Conservation (phyloP, 2,329 filamentous ascomycete species). For the Acrodontium crateriforme region DNA sequence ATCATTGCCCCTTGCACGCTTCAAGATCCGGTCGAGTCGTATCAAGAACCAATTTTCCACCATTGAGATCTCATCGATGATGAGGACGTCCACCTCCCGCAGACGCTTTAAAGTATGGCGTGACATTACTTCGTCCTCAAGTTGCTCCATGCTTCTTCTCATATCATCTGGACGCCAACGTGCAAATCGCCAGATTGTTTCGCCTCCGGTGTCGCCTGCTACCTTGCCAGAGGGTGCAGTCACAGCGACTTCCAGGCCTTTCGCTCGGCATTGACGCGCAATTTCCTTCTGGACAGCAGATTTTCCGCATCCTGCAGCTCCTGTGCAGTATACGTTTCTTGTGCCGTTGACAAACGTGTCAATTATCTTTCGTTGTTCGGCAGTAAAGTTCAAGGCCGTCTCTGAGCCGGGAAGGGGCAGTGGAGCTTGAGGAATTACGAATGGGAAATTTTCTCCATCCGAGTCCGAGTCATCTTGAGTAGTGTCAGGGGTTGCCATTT, state of each 20-base stretch:
- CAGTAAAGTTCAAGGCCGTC: background rate
- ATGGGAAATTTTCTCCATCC: no score
- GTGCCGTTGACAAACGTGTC: conserved; percentile 20
- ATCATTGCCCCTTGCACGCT: conserved; percentile 2
- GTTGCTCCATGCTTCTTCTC: conserved; percentile 25
- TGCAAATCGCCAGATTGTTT: conserved; percentile 42
- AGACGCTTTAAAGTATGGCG: conserved; percentile 26
- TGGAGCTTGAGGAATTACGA: no score
- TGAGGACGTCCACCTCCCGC: conserved; percentile 36
- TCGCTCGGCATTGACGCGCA: conserved; percentile 23
- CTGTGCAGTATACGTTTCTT: conserved; percentile 49
- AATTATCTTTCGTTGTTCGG: conserved; percentile 1
- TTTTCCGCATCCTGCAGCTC: conserved; percentile 49
- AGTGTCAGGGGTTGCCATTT: no score
- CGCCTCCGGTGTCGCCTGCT: conserved; percentile 42
- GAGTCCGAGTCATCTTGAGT: no score
- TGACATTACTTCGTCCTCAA: conserved; percentile 16
- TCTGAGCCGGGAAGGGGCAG: no score
- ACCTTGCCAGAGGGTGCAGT: conserved; percentile 48
- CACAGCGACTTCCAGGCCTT: conserved; percentile 32
- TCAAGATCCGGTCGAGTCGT: conserved; percentile 28
- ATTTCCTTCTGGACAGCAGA: conserved; percentile 41
- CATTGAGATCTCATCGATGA: conserved; percentile 57
- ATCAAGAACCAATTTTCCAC: conserved; percentile 43
- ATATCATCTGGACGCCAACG: conserved; percentile 39